phyloP scores from a whole-genome alignment of 208 protist genomes.

The Novymonas esmeraldas region DNA sequence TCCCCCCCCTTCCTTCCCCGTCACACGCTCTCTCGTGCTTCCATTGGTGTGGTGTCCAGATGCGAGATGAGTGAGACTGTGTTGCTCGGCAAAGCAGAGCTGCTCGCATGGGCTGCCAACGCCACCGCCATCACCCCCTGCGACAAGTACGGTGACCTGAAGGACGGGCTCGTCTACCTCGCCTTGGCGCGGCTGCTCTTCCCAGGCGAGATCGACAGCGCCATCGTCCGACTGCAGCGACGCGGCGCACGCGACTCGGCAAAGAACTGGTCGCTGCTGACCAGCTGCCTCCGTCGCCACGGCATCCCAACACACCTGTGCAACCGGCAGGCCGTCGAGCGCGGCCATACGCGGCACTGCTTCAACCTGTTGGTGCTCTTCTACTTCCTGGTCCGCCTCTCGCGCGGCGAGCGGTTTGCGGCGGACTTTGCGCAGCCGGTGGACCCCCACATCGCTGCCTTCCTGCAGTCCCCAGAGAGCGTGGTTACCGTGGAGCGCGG shows the following conservation, averaged over 20 bases:
- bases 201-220: conserved; percentile 23
- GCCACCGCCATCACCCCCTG: conserved; percentile 45
- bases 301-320: conserved; percentile 51
- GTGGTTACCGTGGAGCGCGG: conserved; percentile 36
- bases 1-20: background rate
- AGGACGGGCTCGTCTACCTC: conserved; percentile 64
- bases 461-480: conserved; percentile 63
- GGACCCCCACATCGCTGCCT: conserved; percentile 50
- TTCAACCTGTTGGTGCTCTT: conserved; percentile 76
- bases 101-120: conserved; percentile 54
- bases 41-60: background rate
- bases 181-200: conserved; percentile 40
- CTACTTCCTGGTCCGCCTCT: conserved; percentile 62
- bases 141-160: conserved; percentile 56
- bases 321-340: conserved; percentile 41
- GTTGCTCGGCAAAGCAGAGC: conserved; percentile 47
- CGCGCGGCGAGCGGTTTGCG: conserved; percentile 41
- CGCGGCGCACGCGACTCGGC: conserved; percentile 34
- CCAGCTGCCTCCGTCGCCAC: conserved; percentile 32
- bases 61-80: conserved; percentile 6
- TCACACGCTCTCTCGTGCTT: background rate
- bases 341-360: conserved; percentile 52
- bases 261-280: conserved; percentile 61
- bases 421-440: conserved; percentile 70
- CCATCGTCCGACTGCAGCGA: conserved; percentile 37